Percentiles rank a stretch among this genome's conserved stretches.
phyloP scores from a whole-genome alignment of 2,329 filamentous ascomycete genomes.

The Beauveria medogensis region DNA sequence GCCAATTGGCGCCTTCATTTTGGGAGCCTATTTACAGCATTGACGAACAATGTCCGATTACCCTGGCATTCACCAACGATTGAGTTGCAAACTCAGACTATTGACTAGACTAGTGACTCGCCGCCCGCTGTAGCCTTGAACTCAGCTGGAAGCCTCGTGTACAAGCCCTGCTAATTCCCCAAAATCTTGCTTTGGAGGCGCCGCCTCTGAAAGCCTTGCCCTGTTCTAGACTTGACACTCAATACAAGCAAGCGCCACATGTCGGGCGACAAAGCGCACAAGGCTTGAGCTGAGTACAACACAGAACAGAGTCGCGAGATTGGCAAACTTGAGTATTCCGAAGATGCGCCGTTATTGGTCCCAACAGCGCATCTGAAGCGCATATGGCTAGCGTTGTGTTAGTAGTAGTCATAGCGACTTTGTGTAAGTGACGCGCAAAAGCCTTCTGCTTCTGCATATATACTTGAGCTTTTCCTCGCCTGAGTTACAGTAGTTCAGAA shows the following conservation, averaged over 20 bases:
- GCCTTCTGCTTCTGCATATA: background rate
- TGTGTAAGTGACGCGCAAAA: background rate
- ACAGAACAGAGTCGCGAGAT: background rate
- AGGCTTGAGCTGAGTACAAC: constrained; percentile 1
- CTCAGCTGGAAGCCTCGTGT: constrained; percentile 1
- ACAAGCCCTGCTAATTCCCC: background rate
- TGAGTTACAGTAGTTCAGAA: background rate
- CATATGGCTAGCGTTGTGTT: background rate
- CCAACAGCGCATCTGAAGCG: background rate
- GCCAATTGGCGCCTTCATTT: background rate
- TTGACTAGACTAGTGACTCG: background rate
- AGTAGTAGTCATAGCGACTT: background rate
- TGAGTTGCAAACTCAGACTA: background rate
- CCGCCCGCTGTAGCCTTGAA: background rate
- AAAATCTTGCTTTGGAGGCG: background rate
- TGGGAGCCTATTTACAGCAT: background rate
- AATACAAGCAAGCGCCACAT: background rate
- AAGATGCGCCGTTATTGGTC: background rate
- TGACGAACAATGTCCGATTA: background rate
- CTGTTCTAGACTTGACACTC: constrained; percentile 1
- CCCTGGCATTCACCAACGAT: background rate
- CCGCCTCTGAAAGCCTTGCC: background rate
- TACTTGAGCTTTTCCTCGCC: background rate
- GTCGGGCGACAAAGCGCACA: constrained; percentile 2
- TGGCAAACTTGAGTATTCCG: background rate